Conservation (phyloP, 1,284 basidiomycete genomes). For the Puccinia horiana region DNA sequence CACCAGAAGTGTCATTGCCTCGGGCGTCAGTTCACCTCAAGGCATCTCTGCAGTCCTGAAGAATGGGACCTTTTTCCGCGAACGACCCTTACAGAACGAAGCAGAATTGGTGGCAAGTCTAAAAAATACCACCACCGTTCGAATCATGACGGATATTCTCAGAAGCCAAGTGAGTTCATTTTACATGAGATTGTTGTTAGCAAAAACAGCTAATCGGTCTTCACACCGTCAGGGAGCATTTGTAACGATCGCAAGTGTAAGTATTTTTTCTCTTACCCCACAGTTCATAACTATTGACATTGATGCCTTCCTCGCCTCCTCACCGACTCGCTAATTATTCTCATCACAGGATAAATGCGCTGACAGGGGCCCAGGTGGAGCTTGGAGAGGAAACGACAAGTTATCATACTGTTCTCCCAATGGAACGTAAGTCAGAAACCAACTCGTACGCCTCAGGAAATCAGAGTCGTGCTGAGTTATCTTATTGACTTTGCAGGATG, state of each 20-base stretch:
- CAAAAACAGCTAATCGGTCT: background rate
- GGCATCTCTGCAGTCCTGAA: slow-evolving; percentile 29
- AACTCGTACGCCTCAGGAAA: background rate
- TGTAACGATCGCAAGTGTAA: slow-evolving; percentile 41
- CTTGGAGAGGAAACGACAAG: slow-evolving; percentile 8
- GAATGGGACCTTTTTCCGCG: slow-evolving; percentile 37
- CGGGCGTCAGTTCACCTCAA: slow-evolving; percentile 31
- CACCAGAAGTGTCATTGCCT: slow-evolving; percentile 29
- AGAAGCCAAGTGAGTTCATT: slow-evolving; percentile 29
- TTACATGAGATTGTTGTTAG: background rate
- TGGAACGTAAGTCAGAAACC: slow-evolving; percentile 3
- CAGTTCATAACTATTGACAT: background rate
- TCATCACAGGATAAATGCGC: slow-evolving; percentile 36
- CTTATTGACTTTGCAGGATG: slow-evolving; percentile 13
- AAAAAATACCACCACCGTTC: slow-evolving; percentile 37
- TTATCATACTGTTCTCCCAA: slow-evolving; percentile 39
- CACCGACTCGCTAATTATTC: background rate
- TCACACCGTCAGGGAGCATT: slow-evolving; percentile 20
- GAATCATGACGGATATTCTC: slow-evolving; percentile 43
- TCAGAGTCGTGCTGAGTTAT: background rate
- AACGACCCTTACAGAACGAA: slow-evolving; percentile 23
- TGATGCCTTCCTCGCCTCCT: background rate
- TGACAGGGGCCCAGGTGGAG: slow-evolving; percentile 31
- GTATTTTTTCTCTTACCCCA: background rate
- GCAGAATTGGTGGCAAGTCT: slow-evolving; percentile 15